Percentiles rank a stretch among this genome's conserved stretches.
phyloP scores from a whole-genome alignment of 768 basidiomycete species.

The Mycena polygramma region DNA sequence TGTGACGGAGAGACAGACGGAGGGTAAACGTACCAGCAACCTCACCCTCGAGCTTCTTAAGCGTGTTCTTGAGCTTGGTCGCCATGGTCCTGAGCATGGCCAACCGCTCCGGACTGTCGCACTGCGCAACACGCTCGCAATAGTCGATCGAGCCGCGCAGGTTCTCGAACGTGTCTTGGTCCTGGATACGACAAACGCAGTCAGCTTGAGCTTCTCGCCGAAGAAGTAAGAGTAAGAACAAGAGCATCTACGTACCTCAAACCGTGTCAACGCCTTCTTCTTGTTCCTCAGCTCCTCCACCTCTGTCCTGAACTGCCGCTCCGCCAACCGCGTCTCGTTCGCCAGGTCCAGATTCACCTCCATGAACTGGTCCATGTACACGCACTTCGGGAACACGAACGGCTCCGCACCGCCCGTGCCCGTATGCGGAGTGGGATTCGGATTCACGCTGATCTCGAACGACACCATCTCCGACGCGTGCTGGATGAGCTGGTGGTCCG shows the following conservation, averaged over 20 bases:
- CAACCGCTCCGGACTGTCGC: slow-evolving; percentile 59
- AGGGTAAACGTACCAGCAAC: slow-evolving; percentile 60
- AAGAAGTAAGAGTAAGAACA: too few species aligned
- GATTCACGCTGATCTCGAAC: slow-evolving; percentile 57
- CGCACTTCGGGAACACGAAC: slow-evolving; percentile 72
- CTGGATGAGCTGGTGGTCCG: slow-evolving; percentile 69
- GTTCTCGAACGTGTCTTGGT: slow-evolving; percentile 72
- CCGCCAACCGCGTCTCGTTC: slow-evolving; percentile 51
- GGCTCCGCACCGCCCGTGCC: slow-evolving; percentile 42
- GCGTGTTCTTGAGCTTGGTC: slow-evolving; percentile 64
- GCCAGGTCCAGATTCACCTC: slow-evolving; percentile 65
- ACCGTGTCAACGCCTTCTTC: slow-evolving; percentile 62
- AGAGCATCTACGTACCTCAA: slow-evolving; percentile 62
- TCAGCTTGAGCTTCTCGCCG: neutral
- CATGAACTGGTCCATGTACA: slow-evolving; percentile 83
- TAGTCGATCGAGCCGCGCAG: slow-evolving; percentile 75
- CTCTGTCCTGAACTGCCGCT: slow-evolving; percentile 60
- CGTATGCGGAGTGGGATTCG: neutral
- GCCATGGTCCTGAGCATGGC: slow-evolving; percentile 57
- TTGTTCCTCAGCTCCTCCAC: slow-evolving; percentile 60
- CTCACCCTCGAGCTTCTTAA: slow-evolving; percentile 65
- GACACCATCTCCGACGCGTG: slow-evolving; percentile 74
- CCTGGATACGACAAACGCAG: slow-evolving; percentile 51
- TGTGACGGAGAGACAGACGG: neutral
- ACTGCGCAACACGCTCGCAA: slow-evolving; percentile 74